Base-by-base conservation (phyloP, 352 stramenopile genomes). In the Pythium brassicae region DNA sequence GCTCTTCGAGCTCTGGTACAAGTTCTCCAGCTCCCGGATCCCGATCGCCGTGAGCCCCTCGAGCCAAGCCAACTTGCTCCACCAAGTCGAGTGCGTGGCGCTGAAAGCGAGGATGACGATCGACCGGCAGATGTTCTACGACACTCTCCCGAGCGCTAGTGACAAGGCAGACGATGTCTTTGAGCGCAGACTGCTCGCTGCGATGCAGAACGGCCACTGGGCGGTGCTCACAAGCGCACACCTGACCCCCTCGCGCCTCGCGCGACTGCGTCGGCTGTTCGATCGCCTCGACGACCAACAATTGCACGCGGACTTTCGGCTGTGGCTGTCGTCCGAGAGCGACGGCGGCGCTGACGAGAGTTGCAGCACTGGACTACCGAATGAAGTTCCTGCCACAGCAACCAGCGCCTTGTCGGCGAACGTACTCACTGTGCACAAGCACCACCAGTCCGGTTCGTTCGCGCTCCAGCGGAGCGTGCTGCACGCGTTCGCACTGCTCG, bases 181-280 rank as follows among this genome's bases (percentile, higher is more conserved):
- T 37, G 74, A 76, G 25, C 60, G 42, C 17, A 44, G 53, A 7
- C 26, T 90, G 0, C n/a, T 71, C 6, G 11, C 27, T 22, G 71
- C 77, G 4, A 78, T 83, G 53, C 61, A 71, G 23, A 84, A 74
- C 29, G 80, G 80, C 0, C 65, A 78, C 20, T 90, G 80, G 80
- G 58, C 80, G 11, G 72, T 87, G 7, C 39, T 88, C 4, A 57
- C 69, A 7, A 67, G 79, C 23, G 22, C 80, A 0, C 69, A 90
- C 23, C 29, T 57, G 2, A 56, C 48, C 4, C 37, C 62, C 1
- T 17, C 54, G 2, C 71, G 65, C 32, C 32, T 76, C 7, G 10
- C 23, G 3, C 61, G 65, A 22, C 35, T 90, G 0, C 42, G 56
- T 37, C 58, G 25, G 0, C 57, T 86, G 4, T 75, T 82, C 15